Conservation (phyloP, 1,139 yeast species). For the Spencermartinsiella ligniputridi region DNA sequence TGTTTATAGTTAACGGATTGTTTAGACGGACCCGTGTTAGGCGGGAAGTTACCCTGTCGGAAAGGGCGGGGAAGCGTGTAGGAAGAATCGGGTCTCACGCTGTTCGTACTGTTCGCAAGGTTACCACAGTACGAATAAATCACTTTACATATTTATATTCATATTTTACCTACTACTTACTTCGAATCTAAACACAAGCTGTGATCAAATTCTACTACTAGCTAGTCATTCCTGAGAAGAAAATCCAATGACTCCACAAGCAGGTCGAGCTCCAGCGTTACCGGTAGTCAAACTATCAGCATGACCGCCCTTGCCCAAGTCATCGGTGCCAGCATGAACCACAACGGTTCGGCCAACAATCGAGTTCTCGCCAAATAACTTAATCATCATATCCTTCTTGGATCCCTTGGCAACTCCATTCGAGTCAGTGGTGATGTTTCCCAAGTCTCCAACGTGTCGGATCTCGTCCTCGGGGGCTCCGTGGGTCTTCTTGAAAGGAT, state of each 20-base stretch:
- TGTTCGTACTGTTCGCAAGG: no score
- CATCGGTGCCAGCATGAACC: conserved; percentile 92
- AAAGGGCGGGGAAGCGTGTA: no score
- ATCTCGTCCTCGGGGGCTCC: conserved; percentile 89
- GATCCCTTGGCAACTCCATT: conserved; percentile 87
- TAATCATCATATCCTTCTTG: conserved; percentile 69
- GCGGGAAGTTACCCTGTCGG: no score
- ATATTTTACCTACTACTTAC: no score
- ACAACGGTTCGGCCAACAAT: conserved; percentile 94
- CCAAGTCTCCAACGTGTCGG: conserved; percentile 98
- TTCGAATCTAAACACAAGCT: no score
- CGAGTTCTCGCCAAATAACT: conserved; percentile 80
- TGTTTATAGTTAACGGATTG: no score
- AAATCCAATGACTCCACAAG: conserved; percentile 95
- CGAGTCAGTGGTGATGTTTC: conserved; percentile 85
- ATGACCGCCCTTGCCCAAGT: conserved; percentile 93
- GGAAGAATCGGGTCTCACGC: no score
- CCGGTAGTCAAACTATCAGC: conserved; percentile 95
- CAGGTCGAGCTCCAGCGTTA: conserved; percentile 98
- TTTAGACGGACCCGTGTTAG: no score
- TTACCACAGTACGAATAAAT: no score
- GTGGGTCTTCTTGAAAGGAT: conserved; percentile 85
- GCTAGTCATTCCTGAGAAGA: conserved; percentile 18
- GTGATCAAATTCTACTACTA: no score
- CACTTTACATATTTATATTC: no score